Evolutionary conservation across 345 rosid species (phyloP).

Genomic region (Gossypium longicalyx): DNA sequence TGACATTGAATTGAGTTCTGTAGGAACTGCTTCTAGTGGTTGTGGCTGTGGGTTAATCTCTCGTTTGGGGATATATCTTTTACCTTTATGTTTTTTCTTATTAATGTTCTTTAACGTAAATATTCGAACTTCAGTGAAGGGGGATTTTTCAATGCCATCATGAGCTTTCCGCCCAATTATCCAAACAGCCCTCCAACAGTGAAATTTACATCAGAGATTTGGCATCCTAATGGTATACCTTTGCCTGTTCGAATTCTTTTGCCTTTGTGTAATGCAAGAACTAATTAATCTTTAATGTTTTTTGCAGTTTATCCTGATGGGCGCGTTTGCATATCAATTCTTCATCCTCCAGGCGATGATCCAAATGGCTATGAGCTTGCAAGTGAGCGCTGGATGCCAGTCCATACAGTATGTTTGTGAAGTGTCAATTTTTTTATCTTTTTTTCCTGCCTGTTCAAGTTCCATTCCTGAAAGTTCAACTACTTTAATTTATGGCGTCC

Average conservation of each 20-base stretch:
- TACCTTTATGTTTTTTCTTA: not conserved
- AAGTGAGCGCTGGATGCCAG: constrained; percentile 94
- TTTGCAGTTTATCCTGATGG: constrained; percentile 82
- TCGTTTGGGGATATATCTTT: not conserved
- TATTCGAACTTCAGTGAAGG: constrained; percentile 64
- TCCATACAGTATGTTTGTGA: constrained; percentile 68
- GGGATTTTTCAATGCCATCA: constrained; percentile 90
- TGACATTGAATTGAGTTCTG: not conserved
- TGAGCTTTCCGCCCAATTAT: constrained; percentile 87
- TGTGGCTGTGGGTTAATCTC: not conserved
- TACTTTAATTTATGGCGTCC: not conserved
- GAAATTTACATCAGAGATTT: constrained; percentile 84
- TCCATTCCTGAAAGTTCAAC: not conserved
- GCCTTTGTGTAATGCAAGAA: not conserved
- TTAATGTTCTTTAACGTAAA: constrained; percentile 4
- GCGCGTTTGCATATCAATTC: constrained; percentile 93
- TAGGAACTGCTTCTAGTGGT: not conserved
- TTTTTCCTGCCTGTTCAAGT: not conserved
- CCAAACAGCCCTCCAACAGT: constrained; percentile 90
- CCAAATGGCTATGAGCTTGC: constrained; percentile 98
- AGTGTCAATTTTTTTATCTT: not conserved
- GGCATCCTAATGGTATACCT: constrained; percentile 93
- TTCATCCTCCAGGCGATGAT: constrained; percentile 98
- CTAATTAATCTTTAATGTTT: constrained; percentile 8
- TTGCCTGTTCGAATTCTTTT: not conserved